A percentile compares a stretch with the other conserved stretches of the same genome.
These are phyloP conservation scores for Vickermania spadyakhi DNA, from an alignment of 208 protist genomes.

Conservation along the genomic window DNA sequence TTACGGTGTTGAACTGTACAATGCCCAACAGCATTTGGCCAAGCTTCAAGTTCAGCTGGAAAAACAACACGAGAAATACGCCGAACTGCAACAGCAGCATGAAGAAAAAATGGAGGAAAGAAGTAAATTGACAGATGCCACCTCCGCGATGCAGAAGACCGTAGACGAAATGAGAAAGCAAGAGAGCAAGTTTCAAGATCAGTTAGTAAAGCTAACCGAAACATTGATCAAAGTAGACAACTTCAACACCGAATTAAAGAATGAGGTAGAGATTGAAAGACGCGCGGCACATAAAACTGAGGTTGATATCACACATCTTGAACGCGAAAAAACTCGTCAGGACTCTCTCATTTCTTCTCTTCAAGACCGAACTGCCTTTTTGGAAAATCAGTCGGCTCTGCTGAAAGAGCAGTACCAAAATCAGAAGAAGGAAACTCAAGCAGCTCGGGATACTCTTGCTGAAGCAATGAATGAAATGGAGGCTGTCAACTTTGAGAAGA, in stretches of 20 bases:
- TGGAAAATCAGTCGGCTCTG: slow-evolving; percentile 79
- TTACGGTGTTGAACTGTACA: slow-evolving; percentile 93
- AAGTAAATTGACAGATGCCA: slow-evolving; percentile 42
- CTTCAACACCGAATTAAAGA: slow-evolving; percentile 92
- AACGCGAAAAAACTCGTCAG: slow-evolving; percentile 89
- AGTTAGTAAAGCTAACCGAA: slow-evolving; percentile 88
- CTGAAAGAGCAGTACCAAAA: slow-evolving; percentile 78
- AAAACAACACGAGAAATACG: slow-evolving; percentile 82
- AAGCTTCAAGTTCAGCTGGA: slow-evolving; percentile 91
- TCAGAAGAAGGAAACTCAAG: slow-evolving; percentile 87
- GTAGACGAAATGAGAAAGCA: slow-evolving; percentile 86
- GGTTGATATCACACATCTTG: slow-evolving; percentile 91
- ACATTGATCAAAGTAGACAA: slow-evolving; percentile 87
- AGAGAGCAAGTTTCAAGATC: slow-evolving; percentile 78
- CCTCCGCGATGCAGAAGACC: slow-evolving; percentile 52
- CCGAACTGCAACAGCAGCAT: slow-evolving; percentile 53
- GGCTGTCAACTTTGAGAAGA: slow-evolving; percentile 91
- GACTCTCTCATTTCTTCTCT: slow-evolving; percentile 87
- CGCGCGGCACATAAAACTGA: slow-evolving; percentile 94
- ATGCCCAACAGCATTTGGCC: slow-evolving; percentile 91
- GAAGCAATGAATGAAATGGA: slow-evolving; percentile 93
- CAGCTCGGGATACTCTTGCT: slow-evolving; percentile 79
- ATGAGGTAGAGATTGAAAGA: slow-evolving; percentile 91
- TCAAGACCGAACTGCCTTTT: slow-evolving; percentile 68
- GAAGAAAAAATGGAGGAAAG: slow-evolving; percentile 73